Conservation (phyloP, 1,284 basidiomycete genomes). For the Leccinum holopus region DNA sequence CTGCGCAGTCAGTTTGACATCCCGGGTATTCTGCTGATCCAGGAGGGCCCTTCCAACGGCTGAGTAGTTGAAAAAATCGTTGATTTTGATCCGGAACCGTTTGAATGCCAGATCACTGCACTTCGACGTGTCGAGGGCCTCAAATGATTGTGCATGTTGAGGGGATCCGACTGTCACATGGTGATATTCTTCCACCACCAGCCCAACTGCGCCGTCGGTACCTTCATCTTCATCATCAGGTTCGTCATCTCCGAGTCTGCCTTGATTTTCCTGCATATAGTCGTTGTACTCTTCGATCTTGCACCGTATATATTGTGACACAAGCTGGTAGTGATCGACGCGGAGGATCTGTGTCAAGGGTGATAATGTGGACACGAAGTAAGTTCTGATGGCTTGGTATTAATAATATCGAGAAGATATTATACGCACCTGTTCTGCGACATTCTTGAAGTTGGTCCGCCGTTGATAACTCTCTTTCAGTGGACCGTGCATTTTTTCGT, state of each 20-base stretch:
- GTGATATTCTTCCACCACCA: neutral
- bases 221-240: neutral
- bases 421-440: slow-evolving; percentile 29
- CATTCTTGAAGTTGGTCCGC: slow-evolving; percentile 37
- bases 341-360: slow-evolving; percentile 23
- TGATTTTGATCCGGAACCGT: slow-evolving; percentile 23
- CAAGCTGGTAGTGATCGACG: slow-evolving; percentile 18
- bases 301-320: no score
- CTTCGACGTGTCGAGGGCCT: slow-evolving; percentile 14
- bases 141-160: slow-evolving; percentile 10
- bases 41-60: no score
- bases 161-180: neutral
- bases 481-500: slow-evolving; percentile 34
- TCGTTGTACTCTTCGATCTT: neutral
- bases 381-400: no score
- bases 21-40: no score
- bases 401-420: neutral
- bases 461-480: slow-evolving; percentile 31
- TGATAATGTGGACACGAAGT: no score
- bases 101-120: slow-evolving; percentile 17
- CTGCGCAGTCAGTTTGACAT: no score
- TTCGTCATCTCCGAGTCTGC: neutral
- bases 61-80: slow-evolving; percentile 18
- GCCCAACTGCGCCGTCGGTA: no score
- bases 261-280: neutral